These are phyloP conservation scores for Aspergillus viridinutans DNA, from an alignment of 2,329 filamentous ascomycete genomes.

Conservation along the genomic window DNA sequence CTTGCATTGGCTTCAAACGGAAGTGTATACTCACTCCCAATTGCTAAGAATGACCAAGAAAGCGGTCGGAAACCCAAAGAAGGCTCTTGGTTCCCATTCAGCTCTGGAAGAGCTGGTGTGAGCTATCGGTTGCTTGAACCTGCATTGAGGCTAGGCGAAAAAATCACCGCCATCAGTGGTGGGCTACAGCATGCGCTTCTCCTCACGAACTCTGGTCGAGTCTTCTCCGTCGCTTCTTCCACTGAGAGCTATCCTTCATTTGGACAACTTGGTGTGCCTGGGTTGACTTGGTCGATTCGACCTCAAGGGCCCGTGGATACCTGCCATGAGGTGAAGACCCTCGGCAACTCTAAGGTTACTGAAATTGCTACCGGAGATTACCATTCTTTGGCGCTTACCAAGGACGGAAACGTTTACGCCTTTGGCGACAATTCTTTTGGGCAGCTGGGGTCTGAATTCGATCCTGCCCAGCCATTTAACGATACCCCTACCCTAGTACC, in stretches of 20 bases:
- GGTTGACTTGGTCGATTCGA: constrained; percentile 72
- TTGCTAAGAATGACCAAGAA: constrained; percentile 67
- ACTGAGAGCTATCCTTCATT: constrained; percentile 71
- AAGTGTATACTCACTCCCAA: constrained; percentile 78
- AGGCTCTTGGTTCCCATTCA: constrained; percentile 69
- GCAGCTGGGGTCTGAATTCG: constrained; percentile 80
- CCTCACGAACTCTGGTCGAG: constrained; percentile 75
- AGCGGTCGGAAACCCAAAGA: constrained; percentile 62
- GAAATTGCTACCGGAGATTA: constrained; percentile 80
- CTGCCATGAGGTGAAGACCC: constrained; percentile 70
- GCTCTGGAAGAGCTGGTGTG: constrained; percentile 55
- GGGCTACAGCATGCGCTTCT: constrained; percentile 84
- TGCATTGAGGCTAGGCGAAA: constrained; percentile 65
- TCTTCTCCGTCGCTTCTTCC: constrained; percentile 84
- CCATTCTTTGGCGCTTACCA: constrained; percentile 76
- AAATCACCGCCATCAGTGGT: constrained; percentile 66
- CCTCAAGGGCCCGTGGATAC: constrained; percentile 75
- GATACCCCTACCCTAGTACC: constrained; percentile 69
- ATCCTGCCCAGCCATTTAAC: constrained; percentile 56
- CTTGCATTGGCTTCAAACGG: constrained; percentile 72
- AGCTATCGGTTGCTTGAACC: constrained; percentile 73
- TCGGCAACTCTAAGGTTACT: constrained; percentile 66
- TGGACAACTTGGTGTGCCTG: constrained; percentile 84
- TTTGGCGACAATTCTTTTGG: constrained; percentile 91
- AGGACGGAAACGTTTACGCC: constrained; percentile 70